phyloP scores from a whole-genome alignment of 768 basidiomycete species.

The Naganishia onofrii region DNA sequence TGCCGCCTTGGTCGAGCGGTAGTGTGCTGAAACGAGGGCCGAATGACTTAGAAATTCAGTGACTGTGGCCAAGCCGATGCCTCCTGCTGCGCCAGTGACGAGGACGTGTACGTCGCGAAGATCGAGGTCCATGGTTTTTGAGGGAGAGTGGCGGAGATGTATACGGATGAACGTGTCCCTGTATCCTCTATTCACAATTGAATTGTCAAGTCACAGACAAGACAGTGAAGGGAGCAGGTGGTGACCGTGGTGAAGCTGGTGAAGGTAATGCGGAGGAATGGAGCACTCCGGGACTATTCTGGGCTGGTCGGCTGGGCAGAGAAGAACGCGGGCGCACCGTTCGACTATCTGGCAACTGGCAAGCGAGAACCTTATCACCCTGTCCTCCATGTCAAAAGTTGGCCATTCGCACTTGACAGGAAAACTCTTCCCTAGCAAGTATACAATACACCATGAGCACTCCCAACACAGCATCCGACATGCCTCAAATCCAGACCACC shows the following conservation, averaged over 20 bases:
- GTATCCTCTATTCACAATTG: too few species aligned
- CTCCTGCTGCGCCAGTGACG: conserved; percentile 66
- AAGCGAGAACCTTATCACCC: neutral
- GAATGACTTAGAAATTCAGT: conserved; percentile 62
- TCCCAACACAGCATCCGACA: neutral
- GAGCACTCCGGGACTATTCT: too few species aligned
- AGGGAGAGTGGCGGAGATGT: too few species aligned
- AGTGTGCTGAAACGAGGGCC: conserved; percentile 70
- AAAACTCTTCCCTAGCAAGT: neutral
- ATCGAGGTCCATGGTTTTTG: conserved; percentile 59
- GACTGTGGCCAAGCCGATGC: conserved; percentile 67
- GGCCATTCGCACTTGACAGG: neutral
- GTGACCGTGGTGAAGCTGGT: too few species aligned
- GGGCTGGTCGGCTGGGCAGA: too few species aligned
- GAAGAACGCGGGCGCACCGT: too few species aligned
- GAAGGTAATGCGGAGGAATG: too few species aligned
- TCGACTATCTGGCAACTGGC: too few species aligned
- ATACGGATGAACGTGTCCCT: too few species aligned
- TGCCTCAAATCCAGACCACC: conserved; percentile 65
- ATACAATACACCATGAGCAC: neutral
- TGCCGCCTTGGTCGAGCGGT: conserved; percentile 59
- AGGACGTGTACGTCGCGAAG: conserved; percentile 65
- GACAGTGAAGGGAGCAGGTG: too few species aligned
- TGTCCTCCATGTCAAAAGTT: neutral
- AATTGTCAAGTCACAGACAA: too few species aligned